Conservation (phyloP, 2,329 filamentous ascomycete genomes). For the Coniella lustricola region DNA sequence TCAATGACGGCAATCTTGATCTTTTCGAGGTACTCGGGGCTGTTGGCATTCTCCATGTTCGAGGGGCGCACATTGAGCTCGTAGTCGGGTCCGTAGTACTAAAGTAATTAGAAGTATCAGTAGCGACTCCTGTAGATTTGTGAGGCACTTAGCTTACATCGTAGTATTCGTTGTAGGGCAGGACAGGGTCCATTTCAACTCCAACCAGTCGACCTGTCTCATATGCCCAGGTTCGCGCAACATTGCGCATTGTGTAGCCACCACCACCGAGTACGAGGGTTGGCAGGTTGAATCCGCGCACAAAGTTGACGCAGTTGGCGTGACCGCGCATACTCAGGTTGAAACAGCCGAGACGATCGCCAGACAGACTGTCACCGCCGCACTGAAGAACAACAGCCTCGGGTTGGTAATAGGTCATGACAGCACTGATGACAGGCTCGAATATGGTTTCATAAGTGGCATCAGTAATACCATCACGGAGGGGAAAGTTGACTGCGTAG, state of each 20-base stretch:
- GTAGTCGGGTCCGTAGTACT: slow-evolving; percentile 90
- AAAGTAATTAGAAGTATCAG: slow-evolving; percentile 23
- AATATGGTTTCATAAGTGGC: slow-evolving; percentile 85
- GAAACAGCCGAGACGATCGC: slow-evolving; percentile 91
- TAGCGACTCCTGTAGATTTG: not conserved
- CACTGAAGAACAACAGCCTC: slow-evolving; percentile 93
- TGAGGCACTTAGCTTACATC: slow-evolving; percentile 39
- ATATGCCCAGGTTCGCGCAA: slow-evolving; percentile 93
- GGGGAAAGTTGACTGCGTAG: slow-evolving; percentile 84
- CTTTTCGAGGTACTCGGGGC: slow-evolving; percentile 71
- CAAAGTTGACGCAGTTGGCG: slow-evolving; percentile 86
- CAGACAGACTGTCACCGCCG: slow-evolving; percentile 88
- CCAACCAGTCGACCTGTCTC: slow-evolving; percentile 89
- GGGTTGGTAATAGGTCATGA: slow-evolving; percentile 82
- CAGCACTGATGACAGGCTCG: slow-evolving; percentile 77
- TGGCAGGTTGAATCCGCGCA: slow-evolving; percentile 78
- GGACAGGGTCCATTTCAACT: slow-evolving; percentile 69
- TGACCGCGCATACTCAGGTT: slow-evolving; percentile 96
- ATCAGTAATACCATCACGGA: slow-evolving; percentile 89
- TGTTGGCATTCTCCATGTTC: slow-evolving; percentile 88
- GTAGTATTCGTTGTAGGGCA: slow-evolving; percentile 97
- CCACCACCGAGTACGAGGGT: slow-evolving; percentile 91
- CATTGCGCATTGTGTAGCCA: slow-evolving; percentile 95
- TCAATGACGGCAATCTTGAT: slow-evolving; percentile 77
- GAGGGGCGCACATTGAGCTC: slow-evolving; percentile 82